Base-by-base conservation (phyloP, 2,329 filamentous ascomycete species). In the Alternaria infectoria region DNA sequence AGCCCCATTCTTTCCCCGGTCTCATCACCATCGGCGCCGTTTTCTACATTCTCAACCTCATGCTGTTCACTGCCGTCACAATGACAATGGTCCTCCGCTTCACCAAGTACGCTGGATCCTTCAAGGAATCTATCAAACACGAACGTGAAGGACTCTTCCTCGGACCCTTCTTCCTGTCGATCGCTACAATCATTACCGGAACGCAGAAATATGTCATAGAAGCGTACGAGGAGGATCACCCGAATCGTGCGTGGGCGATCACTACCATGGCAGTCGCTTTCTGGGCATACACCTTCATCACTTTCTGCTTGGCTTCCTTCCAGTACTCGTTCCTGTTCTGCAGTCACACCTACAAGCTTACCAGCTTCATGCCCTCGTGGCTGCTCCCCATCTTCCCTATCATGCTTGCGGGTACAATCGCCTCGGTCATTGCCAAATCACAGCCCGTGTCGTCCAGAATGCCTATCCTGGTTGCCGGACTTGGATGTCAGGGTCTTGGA, bases 281-380 rank as follows among this genome's bases (percentile, higher is more conserved):
- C 69, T 83, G 82, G 82, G 69, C 77, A 7, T 83, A 83, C 68
- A 80, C 79, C n/a, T 76, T 78, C 52, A 64, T 77, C 54, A 79
- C 81, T 0, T 82, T 83, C 61, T 61, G 72, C 28, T 69, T 82
- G 46, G 81, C 80, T 7, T 70, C 78, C 25, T 79, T 81, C 62
- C 82, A 83, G 59, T 93, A 92, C 80, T 88, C 86, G 36, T 87
- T 86, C 74, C 81, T 93, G 30, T 93, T 93, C 76, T 82, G 86
- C 6, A 79, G 81, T 8, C 86, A 87, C 72, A 85, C 80, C 64
- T 89, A 89, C 62, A 84, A 82, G 6, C 80, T 92, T 15, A 86
- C 88, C 59, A 88, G 86, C 43, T 91, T 92, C 87, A 91, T 90
- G 84, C 91, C 91, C 0, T 88, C 89, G 0, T 92, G 90, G 90